Percentiles rank a stretch among this genome's conserved stretches.
phyloP scores from a whole-genome alignment of 768 basidiomycete species.

The Boletus sensibilis region DNA sequence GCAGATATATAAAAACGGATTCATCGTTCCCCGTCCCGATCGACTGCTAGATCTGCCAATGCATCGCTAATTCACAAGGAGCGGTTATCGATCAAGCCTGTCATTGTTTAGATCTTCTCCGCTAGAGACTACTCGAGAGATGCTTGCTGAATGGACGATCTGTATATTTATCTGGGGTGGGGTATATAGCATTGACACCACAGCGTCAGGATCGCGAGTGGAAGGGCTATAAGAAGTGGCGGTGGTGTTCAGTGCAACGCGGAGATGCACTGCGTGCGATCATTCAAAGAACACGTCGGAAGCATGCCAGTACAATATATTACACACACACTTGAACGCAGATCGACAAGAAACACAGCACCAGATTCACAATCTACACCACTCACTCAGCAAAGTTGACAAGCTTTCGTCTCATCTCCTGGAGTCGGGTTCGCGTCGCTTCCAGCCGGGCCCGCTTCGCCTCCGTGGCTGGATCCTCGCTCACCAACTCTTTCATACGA shows the following conservation, averaged over 20 bases:
- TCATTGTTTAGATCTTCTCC: neutral
- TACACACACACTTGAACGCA: neutral
- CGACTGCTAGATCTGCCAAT: neutral
- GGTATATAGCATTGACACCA: neutral
- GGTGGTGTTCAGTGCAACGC: neutral
- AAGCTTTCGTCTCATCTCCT: constrained; percentile 40
- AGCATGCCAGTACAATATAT: neutral
- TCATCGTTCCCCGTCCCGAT: neutral
- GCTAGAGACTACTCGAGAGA: neutral
- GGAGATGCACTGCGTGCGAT: neutral
- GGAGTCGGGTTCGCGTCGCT: constrained; percentile 36
- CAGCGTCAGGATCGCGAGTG: neutral
- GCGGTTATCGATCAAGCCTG: too few relatives aligned
- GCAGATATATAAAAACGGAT: neutral
- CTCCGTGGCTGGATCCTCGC: constrained; percentile 44
- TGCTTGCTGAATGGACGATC: neutral
- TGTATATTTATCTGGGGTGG: neutral
- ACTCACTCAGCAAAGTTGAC: constrained; percentile 23
- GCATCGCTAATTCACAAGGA: neutral
- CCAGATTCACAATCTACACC: neutral
- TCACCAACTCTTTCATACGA: constrained; percentile 41
- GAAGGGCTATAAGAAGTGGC: neutral
- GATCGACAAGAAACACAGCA: neutral
- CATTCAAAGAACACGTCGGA: neutral
- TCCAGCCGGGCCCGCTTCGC: constrained; percentile 36